Evolutionary conservation across 805 yeast species (phyloP).

Genomic region (Yarrowia divulgata): DNA sequence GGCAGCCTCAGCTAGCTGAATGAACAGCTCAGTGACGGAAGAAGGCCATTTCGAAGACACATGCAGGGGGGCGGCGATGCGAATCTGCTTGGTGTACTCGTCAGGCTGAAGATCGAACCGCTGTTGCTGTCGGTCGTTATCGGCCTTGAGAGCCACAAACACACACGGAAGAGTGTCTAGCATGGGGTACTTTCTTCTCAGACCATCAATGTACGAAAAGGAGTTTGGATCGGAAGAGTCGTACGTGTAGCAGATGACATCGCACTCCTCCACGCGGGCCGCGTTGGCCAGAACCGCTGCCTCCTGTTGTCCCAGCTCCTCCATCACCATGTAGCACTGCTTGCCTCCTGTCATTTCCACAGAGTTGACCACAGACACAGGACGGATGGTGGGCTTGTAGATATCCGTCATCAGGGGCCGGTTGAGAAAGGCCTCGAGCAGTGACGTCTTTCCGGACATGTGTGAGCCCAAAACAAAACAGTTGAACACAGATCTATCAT

Average conservation of each 20-base stretch:
- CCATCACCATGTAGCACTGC: conserved; percentile 89
- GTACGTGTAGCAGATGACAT: conserved; percentile 85
- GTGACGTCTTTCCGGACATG: conserved; percentile 84
- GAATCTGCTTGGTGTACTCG: conserved; percentile 70
- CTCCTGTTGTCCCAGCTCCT: conserved; percentile 88
- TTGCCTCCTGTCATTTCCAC: conserved; percentile 94
- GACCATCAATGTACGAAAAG: conserved; percentile 77
- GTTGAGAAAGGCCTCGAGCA: conserved; percentile 81
- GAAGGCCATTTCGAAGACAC: conserved; percentile 90
- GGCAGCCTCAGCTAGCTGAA: conserved; percentile 89
- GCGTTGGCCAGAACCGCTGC: conserved; percentile 79
- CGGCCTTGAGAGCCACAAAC: conserved; percentile 93
- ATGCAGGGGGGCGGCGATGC: conserved; percentile 83
- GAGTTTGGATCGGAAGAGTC: conserved; percentile 97
- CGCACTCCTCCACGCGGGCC: conserved; percentile 78
- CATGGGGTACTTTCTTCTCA: conserved; percentile 65
- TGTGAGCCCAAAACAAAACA: conserved; percentile 88
- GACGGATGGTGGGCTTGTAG: conserved; percentile 82
- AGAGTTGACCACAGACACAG: conserved; percentile 85
- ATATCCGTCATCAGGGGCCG: conserved; percentile 67
- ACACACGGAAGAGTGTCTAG: conserved; percentile 77
- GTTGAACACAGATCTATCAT: conserved; percentile 88
- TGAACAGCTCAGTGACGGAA: conserved; percentile 81
- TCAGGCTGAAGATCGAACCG: conserved; percentile 87
- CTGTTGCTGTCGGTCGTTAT: conserved; percentile 94